These are phyloP conservation scores for Proliferodiscus dingleyae DNA, from an alignment of 2,329 filamentous ascomycete species.

Conservation along the genomic window DNA sequence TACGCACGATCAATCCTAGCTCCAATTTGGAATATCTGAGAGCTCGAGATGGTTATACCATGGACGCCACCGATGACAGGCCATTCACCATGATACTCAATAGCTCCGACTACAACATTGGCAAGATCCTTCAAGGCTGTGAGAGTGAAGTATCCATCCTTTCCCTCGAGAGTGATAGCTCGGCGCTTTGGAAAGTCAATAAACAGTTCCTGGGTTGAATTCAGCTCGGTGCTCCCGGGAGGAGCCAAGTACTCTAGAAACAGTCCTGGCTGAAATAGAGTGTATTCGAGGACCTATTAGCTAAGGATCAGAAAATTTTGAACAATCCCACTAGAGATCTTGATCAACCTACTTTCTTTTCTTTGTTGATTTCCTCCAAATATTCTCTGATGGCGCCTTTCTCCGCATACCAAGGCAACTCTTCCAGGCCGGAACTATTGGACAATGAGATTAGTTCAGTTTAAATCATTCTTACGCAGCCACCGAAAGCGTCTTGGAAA, in stretches of 20 bases:
- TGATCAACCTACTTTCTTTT: slow-evolving; percentile 39
- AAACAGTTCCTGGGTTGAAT: slow-evolving; percentile 30
- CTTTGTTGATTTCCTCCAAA: slow-evolving; percentile 38
- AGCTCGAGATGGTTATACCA: slow-evolving; percentile 30
- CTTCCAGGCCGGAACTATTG: slow-evolving; percentile 28
- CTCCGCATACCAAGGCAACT: slow-evolving; percentile 41
- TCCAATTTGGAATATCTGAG: slow-evolving; percentile 32
- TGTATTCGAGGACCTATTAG: slow-evolving; percentile 35
- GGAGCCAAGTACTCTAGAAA: slow-evolving; percentile 44
- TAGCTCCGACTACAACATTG: slow-evolving; percentile 33
- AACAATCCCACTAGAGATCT: neutral
- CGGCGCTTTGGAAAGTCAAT: slow-evolving; percentile 35
- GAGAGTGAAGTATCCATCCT: slow-evolving; percentile 26
- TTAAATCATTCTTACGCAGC: neutral
- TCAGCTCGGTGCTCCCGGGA: slow-evolving; percentile 32
- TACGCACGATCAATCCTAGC: too few species aligned
- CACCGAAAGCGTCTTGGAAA: neutral
- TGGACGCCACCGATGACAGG: slow-evolving; percentile 36
- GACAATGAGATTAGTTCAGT: slow-evolving; percentile 4
- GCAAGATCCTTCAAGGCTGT: slow-evolving; percentile 35
- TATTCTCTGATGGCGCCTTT: slow-evolving; percentile 39
- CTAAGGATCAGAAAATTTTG: slow-evolving; percentile 17
- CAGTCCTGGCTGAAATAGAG: slow-evolving; percentile 42
- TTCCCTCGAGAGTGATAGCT: slow-evolving; percentile 32
- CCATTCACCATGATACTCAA: slow-evolving; percentile 39